Evolutionary conservation across 257 asterid genomes (phyloP), one percentile per base, ranked within the genome.

Genomic region (Solanum infundibuliforme): DNA sequence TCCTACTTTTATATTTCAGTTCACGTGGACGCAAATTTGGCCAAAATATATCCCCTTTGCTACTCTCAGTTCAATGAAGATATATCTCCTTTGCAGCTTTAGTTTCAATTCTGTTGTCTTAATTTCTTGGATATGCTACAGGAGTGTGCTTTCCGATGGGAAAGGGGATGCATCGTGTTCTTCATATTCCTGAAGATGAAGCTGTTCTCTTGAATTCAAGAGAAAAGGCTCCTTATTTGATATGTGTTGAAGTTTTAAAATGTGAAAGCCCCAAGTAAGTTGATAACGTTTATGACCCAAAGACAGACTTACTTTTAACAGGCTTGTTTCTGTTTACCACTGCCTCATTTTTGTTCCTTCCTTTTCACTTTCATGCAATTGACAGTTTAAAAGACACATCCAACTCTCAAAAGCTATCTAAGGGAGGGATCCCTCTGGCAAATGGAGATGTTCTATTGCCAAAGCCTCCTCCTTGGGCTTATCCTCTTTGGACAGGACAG

Each of bases 401-500:
- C 81, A 92, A 88, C 89, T 89, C 93, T 66, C 98, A 94, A 92
- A 95, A 97, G 93, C 98, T 96, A 79, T 97, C 98, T 65, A 97
- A 89, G 94, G 99, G 99, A 87, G 99, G 99, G 81, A 97, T 97
- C 87, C 99, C 99, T 39, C 89, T 96, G 91, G 99, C 99, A 55
- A 96, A 97, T 92, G 98, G 99, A 89, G 99, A 97, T 93, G 99
- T 92, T 36, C 90, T 97, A 84, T 91, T 97, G 93, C 99, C 95
- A 68, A 96, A 96, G 93, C 99, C 99, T 79, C 99, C 99, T 31
- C 99, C 99, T 60, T 97, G 99, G 99, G 99, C 99, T 83, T 97
- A 93, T 94, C 99, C 99, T 88, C 89, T 95, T 83, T 90, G 98
- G 94, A 91, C 90, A 71, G 95, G 98, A 86, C 97, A 94, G 88